phyloP scores from a whole-genome alignment of 139 green algal species.

The Chlorella sorokiniana region DNA sequence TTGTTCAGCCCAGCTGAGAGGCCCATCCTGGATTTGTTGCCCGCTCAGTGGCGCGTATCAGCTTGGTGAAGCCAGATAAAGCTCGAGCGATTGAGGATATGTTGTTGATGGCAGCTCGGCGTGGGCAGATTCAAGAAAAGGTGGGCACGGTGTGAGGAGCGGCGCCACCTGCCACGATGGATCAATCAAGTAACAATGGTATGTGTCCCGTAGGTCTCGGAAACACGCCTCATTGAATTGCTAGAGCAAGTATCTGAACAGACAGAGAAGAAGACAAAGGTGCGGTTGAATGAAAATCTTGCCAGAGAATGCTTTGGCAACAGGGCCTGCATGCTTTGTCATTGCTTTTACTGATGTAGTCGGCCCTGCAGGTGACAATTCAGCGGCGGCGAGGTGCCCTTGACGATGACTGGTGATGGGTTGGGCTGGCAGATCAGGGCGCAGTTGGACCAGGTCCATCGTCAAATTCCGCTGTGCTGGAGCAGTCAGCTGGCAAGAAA shows the following conservation, averaged over 20 bases:
- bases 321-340: neutral
- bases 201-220: slow-evolving; percentile 64
- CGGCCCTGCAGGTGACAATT: slow-evolving; percentile 70
- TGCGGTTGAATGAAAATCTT: neutral
- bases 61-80: slow-evolving; percentile 97
- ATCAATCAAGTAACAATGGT: neutral
- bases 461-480: neutral
- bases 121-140: slow-evolving; percentile 80
- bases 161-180: neutral
- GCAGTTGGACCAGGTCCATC: neutral
- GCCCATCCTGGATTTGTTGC: too few relatives aligned
- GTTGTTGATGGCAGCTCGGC: slow-evolving; percentile 77
- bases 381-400: slow-evolving; percentile 70
- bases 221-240: slow-evolving; percentile 80
- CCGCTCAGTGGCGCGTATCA: slow-evolving; percentile 82
- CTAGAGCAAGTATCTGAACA: slow-evolving; percentile 83
- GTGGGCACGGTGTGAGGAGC: slow-evolving; percentile 31
- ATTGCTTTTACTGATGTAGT: too few relatives aligned
- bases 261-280: slow-evolving; percentile 56
- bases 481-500: too few relatives aligned
- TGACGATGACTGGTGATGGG: slow-evolving; percentile 61
- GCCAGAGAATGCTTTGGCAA: too few relatives aligned
- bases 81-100: slow-evolving; percentile 90
- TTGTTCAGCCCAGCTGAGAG: neutral
- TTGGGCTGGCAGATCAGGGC: neutral